These are phyloP conservation scores for Fusarium devonianum DNA, from an alignment of 2,329 filamentous ascomycete genomes.

Conservation along the genomic window DNA sequence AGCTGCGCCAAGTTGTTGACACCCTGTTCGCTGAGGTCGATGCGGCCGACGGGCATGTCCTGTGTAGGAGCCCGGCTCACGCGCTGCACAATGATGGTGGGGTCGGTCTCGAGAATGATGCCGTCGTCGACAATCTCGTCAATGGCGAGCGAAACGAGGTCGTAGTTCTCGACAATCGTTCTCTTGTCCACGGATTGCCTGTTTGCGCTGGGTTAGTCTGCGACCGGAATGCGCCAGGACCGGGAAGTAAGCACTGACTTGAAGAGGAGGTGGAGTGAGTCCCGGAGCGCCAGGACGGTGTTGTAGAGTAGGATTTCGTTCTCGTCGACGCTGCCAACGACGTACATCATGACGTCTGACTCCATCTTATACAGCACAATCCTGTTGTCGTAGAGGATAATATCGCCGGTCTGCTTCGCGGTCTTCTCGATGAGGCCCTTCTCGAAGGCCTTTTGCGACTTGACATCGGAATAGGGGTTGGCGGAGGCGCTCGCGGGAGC, in stretches of 20 bases:
- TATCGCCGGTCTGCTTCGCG: constrained; percentile 91
- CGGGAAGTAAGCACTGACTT: constrained; percentile 66
- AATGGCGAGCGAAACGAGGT: constrained; percentile 89
- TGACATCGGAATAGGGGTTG: constrained; percentile 85
- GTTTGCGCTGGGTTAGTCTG: constrained; percentile 18
- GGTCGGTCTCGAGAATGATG: constrained; percentile 96
- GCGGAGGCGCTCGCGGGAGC: constrained; percentile 58
- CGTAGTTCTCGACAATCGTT: constrained; percentile 98
- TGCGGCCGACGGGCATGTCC: constrained; percentile 90
- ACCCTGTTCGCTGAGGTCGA: constrained; percentile 95
- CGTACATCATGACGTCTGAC: constrained; percentile 94
- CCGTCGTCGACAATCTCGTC: constrained; percentile 96
- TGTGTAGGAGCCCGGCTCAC: constrained; percentile 92
- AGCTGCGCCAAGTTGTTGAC: constrained; percentile 94
- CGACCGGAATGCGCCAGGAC: neutral
- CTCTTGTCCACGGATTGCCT: constrained; percentile 97
- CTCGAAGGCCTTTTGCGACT: constrained; percentile 96
- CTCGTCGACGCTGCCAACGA: constrained; percentile 89
- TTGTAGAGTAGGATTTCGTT: constrained; percentile 98
- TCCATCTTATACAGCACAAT: constrained; percentile 98
- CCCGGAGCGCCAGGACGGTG: constrained; percentile 87
- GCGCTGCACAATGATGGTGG: constrained; percentile 88
- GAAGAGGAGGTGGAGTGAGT: constrained; percentile 88
- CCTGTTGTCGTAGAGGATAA: constrained; percentile 96
- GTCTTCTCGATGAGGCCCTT: constrained; percentile 97